phyloP scores from a whole-genome alignment of 768 basidiomycete species.

The Phlebiopsis gigantea region DNA sequence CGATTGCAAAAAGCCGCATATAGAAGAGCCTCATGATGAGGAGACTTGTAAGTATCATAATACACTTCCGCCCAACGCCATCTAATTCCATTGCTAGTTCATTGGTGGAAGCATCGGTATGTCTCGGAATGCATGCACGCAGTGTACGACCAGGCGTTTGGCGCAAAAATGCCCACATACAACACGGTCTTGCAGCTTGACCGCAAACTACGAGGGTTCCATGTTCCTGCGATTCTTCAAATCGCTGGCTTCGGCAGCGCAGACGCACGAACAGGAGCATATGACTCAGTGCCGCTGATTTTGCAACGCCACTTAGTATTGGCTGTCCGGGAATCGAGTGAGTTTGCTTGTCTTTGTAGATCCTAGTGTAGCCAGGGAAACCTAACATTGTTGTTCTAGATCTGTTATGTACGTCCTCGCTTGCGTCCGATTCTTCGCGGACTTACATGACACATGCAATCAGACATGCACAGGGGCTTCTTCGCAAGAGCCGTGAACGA shows the following conservation, averaged over 20 bases:
- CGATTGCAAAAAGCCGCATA: conserved; percentile 48
- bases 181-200: conserved; percentile 60
- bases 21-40: conserved; percentile 37
- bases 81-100: conserved; percentile 37
- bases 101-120: conserved; percentile 64
- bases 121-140: conserved; percentile 56
- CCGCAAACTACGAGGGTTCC: conserved; percentile 56
- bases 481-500: conserved; percentile 69
- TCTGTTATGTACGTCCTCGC: conserved; percentile 36
- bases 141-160: conserved; percentile 67
- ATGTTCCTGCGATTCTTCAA: conserved; percentile 59
- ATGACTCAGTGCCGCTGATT: conserved; percentile 49
- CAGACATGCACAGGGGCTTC: conserved; percentile 67
- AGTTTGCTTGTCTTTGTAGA: conserved; percentile 17
- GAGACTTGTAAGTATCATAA: conserved; percentile 55
- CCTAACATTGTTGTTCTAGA: conserved; percentile 29
- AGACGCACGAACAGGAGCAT: conserved; percentile 17
- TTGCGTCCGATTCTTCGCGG: conserved; percentile 1
- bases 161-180: conserved; percentile 58
- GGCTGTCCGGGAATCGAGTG: conserved; percentile 65
- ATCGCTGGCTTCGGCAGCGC: conserved; percentile 55
- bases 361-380: not conserved
- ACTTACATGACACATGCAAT: not conserved
- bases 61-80: conserved; percentile 16
- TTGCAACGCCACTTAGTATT: conserved; percentile 65